Evolutionary conservation across 2,329 filamentous ascomycete genomes (phyloP).

Genomic region (Monosporascus sp.): DNA sequence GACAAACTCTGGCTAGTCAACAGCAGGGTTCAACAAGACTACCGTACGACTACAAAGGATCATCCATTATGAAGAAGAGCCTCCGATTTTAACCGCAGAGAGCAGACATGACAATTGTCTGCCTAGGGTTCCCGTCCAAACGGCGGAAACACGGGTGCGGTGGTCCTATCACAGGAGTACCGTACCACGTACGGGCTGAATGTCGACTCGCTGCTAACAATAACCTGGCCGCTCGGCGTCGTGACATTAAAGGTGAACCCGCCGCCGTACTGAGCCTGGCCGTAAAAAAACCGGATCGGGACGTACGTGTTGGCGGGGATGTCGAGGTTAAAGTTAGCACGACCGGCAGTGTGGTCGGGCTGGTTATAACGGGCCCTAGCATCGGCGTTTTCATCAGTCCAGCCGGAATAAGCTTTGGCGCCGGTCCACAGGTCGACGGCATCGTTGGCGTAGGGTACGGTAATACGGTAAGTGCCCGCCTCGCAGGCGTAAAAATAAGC

Average conservation of each 20-base stretch:
- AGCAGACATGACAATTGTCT: too few relatives aligned
- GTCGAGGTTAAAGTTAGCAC: slow-evolving; percentile 10
- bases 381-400: slow-evolving; percentile 18
- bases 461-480: slow-evolving; percentile 16
- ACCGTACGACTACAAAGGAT: too few relatives aligned
- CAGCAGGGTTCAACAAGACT: too few relatives aligned
- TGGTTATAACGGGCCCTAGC: slow-evolving; percentile 13
- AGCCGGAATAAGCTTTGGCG: slow-evolving; percentile 13
- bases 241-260: slow-evolving; percentile 5
- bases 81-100: too few relatives aligned
- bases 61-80: too few relatives aligned
- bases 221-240: too few relatives aligned
- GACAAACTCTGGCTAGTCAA: too few relatives aligned
- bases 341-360: slow-evolving; percentile 8
- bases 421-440: slow-evolving; percentile 13
- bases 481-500: slow-evolving; percentile 21
- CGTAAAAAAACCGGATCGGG: slow-evolving; percentile 9
- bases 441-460: slow-evolving; percentile 15
- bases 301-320: slow-evolving; percentile 8
- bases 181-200: too few relatives aligned
- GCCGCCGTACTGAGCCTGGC: slow-evolving; percentile 8
- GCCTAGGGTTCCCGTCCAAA: too few relatives aligned
- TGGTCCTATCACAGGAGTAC: too few relatives aligned
- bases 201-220: too few relatives aligned
- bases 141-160: too few relatives aligned